phyloP scores from a whole-genome alignment of 768 basidiomycete species.

The Pisolithus marmoratus region DNA sequence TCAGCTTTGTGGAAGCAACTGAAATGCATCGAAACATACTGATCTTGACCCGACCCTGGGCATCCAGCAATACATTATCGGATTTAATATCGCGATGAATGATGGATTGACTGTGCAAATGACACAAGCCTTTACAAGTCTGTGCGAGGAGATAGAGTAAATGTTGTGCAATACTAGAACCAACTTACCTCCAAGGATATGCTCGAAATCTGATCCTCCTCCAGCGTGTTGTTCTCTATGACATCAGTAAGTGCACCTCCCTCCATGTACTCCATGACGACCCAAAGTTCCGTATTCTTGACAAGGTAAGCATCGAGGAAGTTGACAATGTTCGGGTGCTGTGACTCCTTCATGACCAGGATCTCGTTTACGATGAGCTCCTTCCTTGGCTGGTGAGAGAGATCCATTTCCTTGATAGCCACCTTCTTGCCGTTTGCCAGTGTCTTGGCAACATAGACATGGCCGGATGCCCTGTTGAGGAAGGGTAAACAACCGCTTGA shows the following conservation, averaged over 20 bases:
- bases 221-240: constrained; percentile 93
- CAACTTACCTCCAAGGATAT: constrained; percentile 81
- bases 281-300: constrained; percentile 87
- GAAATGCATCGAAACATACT: constrained; percentile 49
- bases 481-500: constrained; percentile 9
- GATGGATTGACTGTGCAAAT: constrained; percentile 89
- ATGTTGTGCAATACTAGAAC: not conserved
- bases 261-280: constrained; percentile 99
- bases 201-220: constrained; percentile 92
- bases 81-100: constrained; percentile 98
- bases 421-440: constrained; percentile 81
- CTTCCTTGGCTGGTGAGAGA: constrained; percentile 91
- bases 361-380: constrained; percentile 98
- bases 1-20: constrained; percentile 1
- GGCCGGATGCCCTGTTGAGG: constrained; percentile 78
- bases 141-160: constrained; percentile 24
- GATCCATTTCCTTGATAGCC: constrained; percentile 98
- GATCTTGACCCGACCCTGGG: constrained; percentile 92
- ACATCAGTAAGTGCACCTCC: constrained; percentile 96
- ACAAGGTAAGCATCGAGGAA: constrained; percentile 89
- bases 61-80: constrained; percentile 91
- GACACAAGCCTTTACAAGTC: constrained; percentile 94
- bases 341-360: constrained; percentile 97
- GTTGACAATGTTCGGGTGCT: constrained; percentile 96
- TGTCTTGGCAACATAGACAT: constrained; percentile 96